Evolutionary conservation across 345 rosid species (phyloP).

Genomic region (Lenwebbia sp.): DNA sequence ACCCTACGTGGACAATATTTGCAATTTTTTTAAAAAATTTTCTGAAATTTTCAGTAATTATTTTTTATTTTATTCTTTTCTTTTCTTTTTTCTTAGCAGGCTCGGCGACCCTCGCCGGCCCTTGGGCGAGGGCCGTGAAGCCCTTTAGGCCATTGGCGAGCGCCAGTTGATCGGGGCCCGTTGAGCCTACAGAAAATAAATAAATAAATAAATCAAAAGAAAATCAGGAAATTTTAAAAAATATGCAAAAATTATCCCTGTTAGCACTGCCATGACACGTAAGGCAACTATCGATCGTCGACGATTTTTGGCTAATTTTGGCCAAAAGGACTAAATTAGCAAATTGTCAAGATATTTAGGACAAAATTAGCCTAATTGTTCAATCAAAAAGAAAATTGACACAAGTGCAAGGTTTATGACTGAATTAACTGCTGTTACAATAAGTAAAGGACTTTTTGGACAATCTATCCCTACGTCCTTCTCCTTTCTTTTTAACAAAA

Average conservation of each 20-base stretch:
- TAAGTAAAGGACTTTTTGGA: no score
- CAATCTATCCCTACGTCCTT: background rate
- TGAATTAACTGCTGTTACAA: background rate
- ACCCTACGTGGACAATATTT: background rate
- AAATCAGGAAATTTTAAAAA: no score
- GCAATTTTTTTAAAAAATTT: background rate
- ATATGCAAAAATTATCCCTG: no score
- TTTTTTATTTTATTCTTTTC: no score
- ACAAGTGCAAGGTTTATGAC: background rate
- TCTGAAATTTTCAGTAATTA: background rate
- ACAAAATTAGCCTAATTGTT: no score
- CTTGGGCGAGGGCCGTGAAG: no score
- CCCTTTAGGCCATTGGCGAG: no score
- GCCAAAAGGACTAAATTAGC: background rate
- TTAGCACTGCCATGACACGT: accelerated
- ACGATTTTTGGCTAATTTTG: background rate
- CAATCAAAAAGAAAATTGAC: no score
- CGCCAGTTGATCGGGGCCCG: no score
- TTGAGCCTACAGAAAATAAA: no score
- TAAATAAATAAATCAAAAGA: no score
- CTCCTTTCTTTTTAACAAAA: background rate
- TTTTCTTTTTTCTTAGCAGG: background rate
- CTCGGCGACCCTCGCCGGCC: no score
- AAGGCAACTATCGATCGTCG: accelerated
- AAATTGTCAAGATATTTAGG: background rate